Evolutionary conservation across 179 eudicot species (phyloP).

Genomic region (Camellia oleifera): DNA sequence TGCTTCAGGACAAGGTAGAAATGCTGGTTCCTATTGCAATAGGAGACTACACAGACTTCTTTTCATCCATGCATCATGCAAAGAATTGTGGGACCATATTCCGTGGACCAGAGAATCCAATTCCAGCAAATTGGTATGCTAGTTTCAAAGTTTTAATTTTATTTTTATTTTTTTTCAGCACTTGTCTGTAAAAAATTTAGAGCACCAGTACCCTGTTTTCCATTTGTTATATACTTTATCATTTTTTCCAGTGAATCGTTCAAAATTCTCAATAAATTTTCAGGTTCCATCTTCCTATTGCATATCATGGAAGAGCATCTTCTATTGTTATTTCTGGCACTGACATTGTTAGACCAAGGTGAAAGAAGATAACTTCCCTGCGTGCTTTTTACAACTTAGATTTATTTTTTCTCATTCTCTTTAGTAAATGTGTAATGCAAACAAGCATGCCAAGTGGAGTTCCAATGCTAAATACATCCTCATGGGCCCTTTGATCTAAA

Average conservation of each 20-base stretch:
- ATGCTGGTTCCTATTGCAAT: conserved; percentile 86
- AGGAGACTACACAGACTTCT: conserved; percentile 97
- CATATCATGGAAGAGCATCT: conserved; percentile 98
- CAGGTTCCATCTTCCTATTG: conserved; percentile 96
- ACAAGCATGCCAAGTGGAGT: not conserved
- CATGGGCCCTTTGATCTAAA: not conserved
- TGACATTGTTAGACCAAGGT: conserved; percentile 92
- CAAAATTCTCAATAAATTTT: conserved; percentile 15
- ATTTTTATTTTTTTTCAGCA: not conserved
- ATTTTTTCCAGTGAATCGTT: not conserved
- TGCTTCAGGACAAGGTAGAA: conserved; percentile 68
- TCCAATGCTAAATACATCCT: not conserved
- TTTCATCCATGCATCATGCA: conserved; percentile 89
- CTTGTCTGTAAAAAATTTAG: not conserved
- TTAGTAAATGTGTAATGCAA: not conserved
- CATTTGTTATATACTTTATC: not conserved
- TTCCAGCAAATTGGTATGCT: conserved; percentile 72
- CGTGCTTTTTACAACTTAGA: not conserved
- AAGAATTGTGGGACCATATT: conserved; percentile 90
- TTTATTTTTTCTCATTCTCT: not conserved
- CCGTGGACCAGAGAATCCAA: conserved; percentile 79
- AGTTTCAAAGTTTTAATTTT: not conserved
- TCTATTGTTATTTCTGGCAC: conserved; percentile 93
- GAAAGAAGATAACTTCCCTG: conserved; percentile 12
- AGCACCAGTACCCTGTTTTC: not conserved